Percentiles rank a stretch among this genome's conserved stretches.
Evolutionary conservation across 306 rosid species (phyloP).

Genomic region (Cyclanthera cordifolia): DNA sequence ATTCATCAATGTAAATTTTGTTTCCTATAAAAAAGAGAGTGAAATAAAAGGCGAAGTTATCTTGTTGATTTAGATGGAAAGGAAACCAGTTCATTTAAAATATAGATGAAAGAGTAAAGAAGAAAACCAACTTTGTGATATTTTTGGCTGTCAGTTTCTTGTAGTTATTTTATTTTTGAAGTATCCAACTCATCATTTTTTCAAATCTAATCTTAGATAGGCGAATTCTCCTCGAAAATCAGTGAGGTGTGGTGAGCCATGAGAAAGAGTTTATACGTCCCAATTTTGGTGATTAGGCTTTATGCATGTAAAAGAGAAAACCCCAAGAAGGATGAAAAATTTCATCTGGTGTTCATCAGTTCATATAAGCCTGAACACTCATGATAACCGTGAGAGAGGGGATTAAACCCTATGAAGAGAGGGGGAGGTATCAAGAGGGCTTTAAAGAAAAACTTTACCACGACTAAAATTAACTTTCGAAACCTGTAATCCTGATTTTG

Average conservation of each 20-base stretch:
- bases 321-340: not conserved
- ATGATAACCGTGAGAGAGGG: not conserved
- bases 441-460: too few species aligned
- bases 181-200: not conserved
- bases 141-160: not conserved
- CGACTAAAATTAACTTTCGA: too few species aligned
- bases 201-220: not conserved
- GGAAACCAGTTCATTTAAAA: too few species aligned
- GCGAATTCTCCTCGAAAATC: not conserved
- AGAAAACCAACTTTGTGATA: not conserved
- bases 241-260: not conserved
- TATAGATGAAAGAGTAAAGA: not conserved
- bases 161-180: not conserved
- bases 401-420: too few species aligned
- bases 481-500: too few species aligned
- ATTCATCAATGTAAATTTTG: too few species aligned
- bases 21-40: too few species aligned
- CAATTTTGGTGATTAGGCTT: not conserved
- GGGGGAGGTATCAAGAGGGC: too few species aligned
- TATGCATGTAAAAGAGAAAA: not conserved
- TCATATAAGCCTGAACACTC: not conserved
- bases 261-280: not conserved
- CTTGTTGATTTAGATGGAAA: too few species aligned
- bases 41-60: too few species aligned
- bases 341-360: too few species aligned